Evolutionary conservation across 305 asterid species (phyloP).

Genomic region (Rubia occidens): DNA sequence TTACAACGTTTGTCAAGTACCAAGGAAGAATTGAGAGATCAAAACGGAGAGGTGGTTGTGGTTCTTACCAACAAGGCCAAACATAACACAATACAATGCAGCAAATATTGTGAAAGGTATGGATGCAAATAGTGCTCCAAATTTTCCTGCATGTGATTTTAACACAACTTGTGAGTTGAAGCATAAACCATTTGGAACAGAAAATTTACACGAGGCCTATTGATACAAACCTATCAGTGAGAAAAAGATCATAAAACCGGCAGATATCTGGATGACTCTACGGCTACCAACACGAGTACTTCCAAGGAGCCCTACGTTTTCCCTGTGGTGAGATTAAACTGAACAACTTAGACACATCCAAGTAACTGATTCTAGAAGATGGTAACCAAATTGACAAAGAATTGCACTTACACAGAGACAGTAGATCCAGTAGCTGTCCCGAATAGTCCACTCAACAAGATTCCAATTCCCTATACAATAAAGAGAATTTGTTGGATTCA

Average conservation of each 20-base stretch:
- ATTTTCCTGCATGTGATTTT: conserved; percentile 50
- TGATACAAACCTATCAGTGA: conserved; percentile 47
- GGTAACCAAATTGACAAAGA: background rate
- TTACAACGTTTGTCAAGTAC: conserved; percentile 5
- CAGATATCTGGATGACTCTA: conserved; percentile 77
- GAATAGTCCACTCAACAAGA: conserved; percentile 66
- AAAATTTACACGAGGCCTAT: background rate
- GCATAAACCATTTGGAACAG: conserved; percentile 1
- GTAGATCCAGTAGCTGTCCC: conserved; percentile 84
- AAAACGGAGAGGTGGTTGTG: conserved; percentile 8
- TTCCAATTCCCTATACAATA: conserved; percentile 64
- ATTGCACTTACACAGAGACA: conserved; percentile 70
- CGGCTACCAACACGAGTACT: conserved; percentile 95
- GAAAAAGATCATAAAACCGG: conserved; percentile 95
- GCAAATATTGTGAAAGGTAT: conserved; percentile 93
- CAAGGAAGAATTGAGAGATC: background rate
- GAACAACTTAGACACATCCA: background rate
- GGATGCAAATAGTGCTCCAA: conserved; percentile 90
- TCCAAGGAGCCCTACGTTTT: conserved; percentile 93
- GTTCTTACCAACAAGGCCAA: conserved; percentile 76
- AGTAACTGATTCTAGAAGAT: background rate
- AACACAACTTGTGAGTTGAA: background rate
- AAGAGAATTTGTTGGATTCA: background rate
- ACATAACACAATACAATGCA: conserved; percentile 79
- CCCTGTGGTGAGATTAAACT: conserved; percentile 31